A percentile compares a stretch with the other conserved stretches of the same genome.
Conservation (phyloP, 1,139 yeast genomes). For the Candida glucosophila region DNA sequence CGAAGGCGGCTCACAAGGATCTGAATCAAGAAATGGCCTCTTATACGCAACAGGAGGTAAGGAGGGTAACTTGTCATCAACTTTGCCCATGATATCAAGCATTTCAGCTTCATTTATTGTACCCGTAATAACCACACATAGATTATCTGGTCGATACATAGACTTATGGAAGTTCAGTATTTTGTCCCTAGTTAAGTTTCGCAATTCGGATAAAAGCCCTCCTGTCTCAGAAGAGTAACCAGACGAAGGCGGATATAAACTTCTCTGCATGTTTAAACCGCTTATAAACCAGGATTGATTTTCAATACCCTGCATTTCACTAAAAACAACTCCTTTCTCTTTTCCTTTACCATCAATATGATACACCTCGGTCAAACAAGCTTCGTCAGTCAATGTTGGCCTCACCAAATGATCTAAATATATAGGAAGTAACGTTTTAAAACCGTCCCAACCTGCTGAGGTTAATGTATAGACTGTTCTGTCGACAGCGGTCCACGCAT, state of each 20-base stretch:
- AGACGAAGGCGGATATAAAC: constrained; percentile 49
- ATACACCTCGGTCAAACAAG: constrained; percentile 90
- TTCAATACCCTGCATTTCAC: constrained; percentile 96
- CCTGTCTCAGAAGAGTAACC: constrained; percentile 95
- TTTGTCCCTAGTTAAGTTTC: constrained; percentile 63
- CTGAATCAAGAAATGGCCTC: constrained; percentile 81
- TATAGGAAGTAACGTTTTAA: constrained; percentile 71
- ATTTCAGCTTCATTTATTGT: constrained; percentile 70
- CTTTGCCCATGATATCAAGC: constrained; percentile 46
- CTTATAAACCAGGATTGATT: constrained; percentile 69
- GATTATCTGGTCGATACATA: constrained; percentile 75
- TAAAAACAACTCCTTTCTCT: constrained; percentile 94
- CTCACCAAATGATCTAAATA: constrained; percentile 80
- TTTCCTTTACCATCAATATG: constrained; percentile 87
- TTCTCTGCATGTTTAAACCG: constrained; percentile 53
- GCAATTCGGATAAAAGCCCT: constrained; percentile 71
- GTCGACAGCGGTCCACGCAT: constrained; percentile 97
- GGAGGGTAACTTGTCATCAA: constrained; percentile 51
- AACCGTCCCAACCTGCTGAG: constrained; percentile 97
- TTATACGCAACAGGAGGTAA: constrained; percentile 25
- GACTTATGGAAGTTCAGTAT: constrained; percentile 67
- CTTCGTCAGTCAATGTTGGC: constrained; percentile 85
- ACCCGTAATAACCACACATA: constrained; percentile 79
- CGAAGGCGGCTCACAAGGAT: constrained; percentile 34
- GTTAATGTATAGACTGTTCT: constrained; percentile 89